Evolutionary conservation across 352 stramenopile species (phyloP), one percentile per base, ranked within the genome.

Genomic region (Blastocystis sp.): DNA sequence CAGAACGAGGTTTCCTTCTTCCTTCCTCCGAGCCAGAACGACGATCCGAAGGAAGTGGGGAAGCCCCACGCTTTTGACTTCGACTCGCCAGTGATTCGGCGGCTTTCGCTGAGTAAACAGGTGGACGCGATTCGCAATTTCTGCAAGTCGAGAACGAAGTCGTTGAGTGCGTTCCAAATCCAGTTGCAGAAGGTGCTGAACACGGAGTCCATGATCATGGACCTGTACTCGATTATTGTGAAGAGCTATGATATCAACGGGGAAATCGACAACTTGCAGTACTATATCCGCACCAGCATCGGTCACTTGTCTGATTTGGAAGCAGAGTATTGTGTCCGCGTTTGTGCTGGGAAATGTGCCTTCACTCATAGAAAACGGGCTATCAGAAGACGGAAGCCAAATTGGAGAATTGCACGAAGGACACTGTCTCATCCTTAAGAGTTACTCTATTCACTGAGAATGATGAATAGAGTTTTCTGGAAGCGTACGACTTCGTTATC

Each of bases 191-290:
- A 31, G 33, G 26, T 81, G 19, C 37, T 81, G 51, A 39, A 81
- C 26, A 81, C 31, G 16, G 16, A 81, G n/a, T 16, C 59, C 6
- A 39, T 16, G 16, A 45, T 81, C 26, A 33, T 67, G 41, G 0
- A 63, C 4, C 3, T 10, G 39, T n/a, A 81, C 24, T 21, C 4
- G 3, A 21, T 81, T 21, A 81, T 81, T 39, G 24, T 66, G 29
- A 19, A 31, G 24, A 50, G 16, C 12, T 65, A 81, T 29, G 21
- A 39, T 31, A 4, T 63, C 41, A 65, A 66, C 29, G 26, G 39
- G 29, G 35, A 45, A 3, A 81, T 81, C 1, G 71, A 81, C 12
- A 81, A 81, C n/a, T 9, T 65, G 45, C 71, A 81, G 41, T 81
- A 81, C 41, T 26, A 81, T 37, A 59, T 81, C 29, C 37, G 41